Percentiles rank a stretch among this genome's conserved stretches.
phyloP scores from a whole-genome alignment of 2,329 filamentous ascomycete species.

The Chaetomiaceae sp. region DNA sequence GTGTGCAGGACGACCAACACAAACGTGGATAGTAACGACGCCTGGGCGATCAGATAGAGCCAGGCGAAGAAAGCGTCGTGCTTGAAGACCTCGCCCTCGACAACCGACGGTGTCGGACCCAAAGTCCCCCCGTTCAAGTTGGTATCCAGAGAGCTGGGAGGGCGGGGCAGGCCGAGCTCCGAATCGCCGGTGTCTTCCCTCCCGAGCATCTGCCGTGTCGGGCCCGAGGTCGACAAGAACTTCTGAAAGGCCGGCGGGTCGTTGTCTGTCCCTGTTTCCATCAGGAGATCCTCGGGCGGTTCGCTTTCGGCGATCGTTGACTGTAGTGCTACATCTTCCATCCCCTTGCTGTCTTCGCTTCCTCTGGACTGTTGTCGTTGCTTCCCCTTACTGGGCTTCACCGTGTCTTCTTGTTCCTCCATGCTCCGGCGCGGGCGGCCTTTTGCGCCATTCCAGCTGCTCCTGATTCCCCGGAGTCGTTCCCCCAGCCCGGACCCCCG shows the following conservation, averaged over 20 bases:
- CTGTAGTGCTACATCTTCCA: constrained; percentile 86
- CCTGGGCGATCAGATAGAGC: constrained; percentile 79
- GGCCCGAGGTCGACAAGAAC: constrained; percentile 42
- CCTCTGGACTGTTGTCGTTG: constrained; percentile 28
- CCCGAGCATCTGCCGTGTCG: constrained; percentile 37
- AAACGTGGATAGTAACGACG: constrained; percentile 80
- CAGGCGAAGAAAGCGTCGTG: constrained; percentile 92
- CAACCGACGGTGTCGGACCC: constrained; percentile 37
- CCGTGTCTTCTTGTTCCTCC: constrained; percentile 33
- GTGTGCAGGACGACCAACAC: constrained; percentile 90
- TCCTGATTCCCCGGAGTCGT: constrained; percentile 50
- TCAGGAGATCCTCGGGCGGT: constrained; percentile 55
- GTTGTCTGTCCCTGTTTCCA: constrained; percentile 48
- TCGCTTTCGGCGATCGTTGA: constrained; percentile 57
- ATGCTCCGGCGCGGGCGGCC: constrained; percentile 33
- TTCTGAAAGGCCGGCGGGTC: constrained; percentile 59
- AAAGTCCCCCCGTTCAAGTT: constrained; percentile 33
- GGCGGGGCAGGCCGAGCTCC: constrained; percentile 41
- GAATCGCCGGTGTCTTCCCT: constrained; percentile 43
- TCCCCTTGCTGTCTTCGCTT: constrained; percentile 46
- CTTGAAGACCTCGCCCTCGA: constrained; percentile 64
- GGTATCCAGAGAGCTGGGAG: constrained; percentile 37
- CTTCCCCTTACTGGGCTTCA: constrained; percentile 26
- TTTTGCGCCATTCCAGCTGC: constrained; percentile 58
- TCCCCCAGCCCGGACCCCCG: constrained; percentile 38